phyloP scores from a whole-genome alignment of 2,329 filamentous ascomycete genomes.

The Colletotrichum cereale region DNA sequence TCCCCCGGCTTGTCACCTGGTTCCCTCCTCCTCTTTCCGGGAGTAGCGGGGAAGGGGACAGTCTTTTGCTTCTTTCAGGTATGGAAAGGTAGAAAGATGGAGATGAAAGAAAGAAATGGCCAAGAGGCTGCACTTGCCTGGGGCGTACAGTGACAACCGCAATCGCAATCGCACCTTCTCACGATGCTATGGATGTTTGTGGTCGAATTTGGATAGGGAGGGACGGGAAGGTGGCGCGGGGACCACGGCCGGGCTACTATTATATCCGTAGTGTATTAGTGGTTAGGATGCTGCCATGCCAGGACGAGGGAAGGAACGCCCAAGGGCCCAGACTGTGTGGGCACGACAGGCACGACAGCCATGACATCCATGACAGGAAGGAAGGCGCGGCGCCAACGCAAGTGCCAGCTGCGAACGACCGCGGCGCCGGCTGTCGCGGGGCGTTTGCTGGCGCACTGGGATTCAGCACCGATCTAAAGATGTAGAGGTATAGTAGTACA shows the following conservation, averaged over 20 bases:
- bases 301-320: background rate
- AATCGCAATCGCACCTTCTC: constrained; percentile 4
- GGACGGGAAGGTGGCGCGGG: constrained; percentile 35
- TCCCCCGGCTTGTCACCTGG: background rate
- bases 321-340: background rate
- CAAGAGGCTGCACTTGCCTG: background rate
- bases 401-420: constrained; percentile 21
- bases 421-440: constrained; percentile 20
- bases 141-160: background rate
- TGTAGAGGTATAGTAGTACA: too few species aligned
- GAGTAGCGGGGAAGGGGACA: background rate
- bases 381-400: constrained; percentile 21
- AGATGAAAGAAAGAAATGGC: background rate
- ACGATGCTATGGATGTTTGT: background rate
- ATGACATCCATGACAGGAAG: background rate
- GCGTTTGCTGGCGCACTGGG: constrained; percentile 8
- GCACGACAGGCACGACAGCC: background rate
- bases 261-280: too few species aligned
- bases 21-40: background rate
- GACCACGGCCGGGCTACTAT: background rate
- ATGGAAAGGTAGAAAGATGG: background rate
- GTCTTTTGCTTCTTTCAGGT: too few species aligned
- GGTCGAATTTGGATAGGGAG: constrained; percentile 17
- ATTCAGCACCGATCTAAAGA: constrained; percentile 9
- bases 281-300: background rate